Evolutionary conservation across 371 early-diverging fungal species (phyloP), one percentile per base, ranked within the genome.

Genomic region (Encephalitozoon hellem): DNA sequence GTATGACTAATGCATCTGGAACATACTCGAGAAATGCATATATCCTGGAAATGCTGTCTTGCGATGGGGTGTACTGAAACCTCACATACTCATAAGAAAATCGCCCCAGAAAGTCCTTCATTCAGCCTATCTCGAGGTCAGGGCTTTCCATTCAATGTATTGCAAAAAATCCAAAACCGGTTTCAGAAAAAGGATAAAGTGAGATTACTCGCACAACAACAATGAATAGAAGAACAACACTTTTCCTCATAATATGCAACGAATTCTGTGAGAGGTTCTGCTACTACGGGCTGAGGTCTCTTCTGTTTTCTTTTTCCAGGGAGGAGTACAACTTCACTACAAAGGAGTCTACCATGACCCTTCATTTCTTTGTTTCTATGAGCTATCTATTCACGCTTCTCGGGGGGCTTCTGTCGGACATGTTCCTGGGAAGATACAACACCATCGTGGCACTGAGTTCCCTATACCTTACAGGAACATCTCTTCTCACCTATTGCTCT

Each of bases 221-320:
- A 47, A 67, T 75, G 41, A 45, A 74, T 30, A 47, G 54, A 41
- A 47, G 54, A 41, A 47, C 34, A 32, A 65, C 67, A 5, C 32
- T 78, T 3, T 63, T 72, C 12, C 51, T 90, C 11, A 87, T 91
- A 30, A 84, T 91, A 45, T 52, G 87, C 34, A 88, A 88, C 42
- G 91, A 90, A 80, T 88, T 91, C 51, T 89, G 89, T 83, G 91
- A 91, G 80, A 86, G 91, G 51, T 90, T 89, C 74, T 86, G 89
- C 0, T 91, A 87, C 80, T 90, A 90, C 77, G 89, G 89, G 25
- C 76, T 89, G 30, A 77, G 73, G 43, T 72, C 84, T 3, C 11
- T 83, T 8, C 66, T 86, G 39, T 85, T 82, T 74, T 42, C 76
- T 25, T 86, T 83, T 63, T 41, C 81, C 25, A 67, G 47, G 30